These are phyloP conservation scores for Ilyonectria destructans DNA, from an alignment of 2,329 filamentous ascomycete species.

Conservation along the genomic window DNA sequence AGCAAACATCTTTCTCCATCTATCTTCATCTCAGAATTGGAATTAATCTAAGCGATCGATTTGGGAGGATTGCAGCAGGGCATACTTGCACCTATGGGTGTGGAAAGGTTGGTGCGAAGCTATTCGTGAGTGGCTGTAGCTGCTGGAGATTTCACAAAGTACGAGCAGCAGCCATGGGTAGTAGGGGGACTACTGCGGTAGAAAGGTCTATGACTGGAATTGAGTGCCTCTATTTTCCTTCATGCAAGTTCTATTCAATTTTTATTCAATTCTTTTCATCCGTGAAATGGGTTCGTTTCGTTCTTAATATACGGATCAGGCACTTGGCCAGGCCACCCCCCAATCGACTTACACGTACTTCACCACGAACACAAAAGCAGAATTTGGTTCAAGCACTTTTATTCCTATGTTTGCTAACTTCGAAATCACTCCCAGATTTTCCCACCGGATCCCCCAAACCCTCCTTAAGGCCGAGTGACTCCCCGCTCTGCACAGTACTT, in stretches of 20 bases:
- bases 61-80: not conserved
- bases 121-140: not conserved
- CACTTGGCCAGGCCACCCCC: no score
- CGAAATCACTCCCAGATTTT: not conserved
- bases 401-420: conserved; percentile 2
- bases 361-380: not conserved
- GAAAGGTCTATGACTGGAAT: no score
- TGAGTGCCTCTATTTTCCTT: no score
- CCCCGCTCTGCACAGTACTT: conserved; percentile 81
- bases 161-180: no score
- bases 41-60: not conserved
- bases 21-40: not conserved
- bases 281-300: no score
- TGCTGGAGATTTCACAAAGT: not conserved
- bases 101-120: not conserved
- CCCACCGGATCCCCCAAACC: not conserved
- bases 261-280: no score
- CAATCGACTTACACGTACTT: no score
- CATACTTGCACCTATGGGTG: not conserved
- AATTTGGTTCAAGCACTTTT: not conserved
- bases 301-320: no score
- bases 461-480: conserved; percentile 47
- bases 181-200: no score
- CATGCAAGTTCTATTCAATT: no score
- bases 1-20: not conserved